Evolutionary conservation across 2,329 filamentous ascomycete genomes (phyloP).

Genomic region (Xylariales sp.): DNA sequence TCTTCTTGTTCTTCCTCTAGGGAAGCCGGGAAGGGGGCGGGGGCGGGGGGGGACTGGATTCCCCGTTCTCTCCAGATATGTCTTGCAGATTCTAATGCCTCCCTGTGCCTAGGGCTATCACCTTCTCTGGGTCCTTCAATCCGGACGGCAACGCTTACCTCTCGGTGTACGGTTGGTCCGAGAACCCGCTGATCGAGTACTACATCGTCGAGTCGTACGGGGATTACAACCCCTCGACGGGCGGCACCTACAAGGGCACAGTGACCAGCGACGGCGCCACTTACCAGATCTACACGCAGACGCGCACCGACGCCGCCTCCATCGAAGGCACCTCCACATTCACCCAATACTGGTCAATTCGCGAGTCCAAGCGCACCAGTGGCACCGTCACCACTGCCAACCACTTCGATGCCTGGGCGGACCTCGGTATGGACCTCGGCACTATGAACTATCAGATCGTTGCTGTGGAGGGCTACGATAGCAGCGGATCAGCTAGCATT

Average conservation of each 20-base stretch:
- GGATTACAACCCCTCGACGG: slow-evolving; percentile 35
- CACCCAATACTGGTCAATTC: slow-evolving; percentile 46
- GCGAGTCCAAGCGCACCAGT: slow-evolving; percentile 37
- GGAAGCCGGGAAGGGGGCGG: too few relatives aligned
- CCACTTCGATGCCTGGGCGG: slow-evolving; percentile 26
- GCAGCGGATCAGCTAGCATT: slow-evolving; percentile 34
- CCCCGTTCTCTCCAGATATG: too few relatives aligned
- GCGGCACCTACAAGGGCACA: slow-evolving; percentile 25
- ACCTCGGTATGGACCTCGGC: slow-evolving; percentile 20
- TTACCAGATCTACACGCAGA: slow-evolving; percentile 30
- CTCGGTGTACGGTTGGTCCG: slow-evolving; percentile 37
- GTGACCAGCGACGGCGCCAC: slow-evolving; percentile 26
- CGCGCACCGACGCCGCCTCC: slow-evolving; percentile 33
- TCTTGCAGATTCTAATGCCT: too few relatives aligned
- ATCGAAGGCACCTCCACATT: slow-evolving; percentile 44
- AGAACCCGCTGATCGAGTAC: slow-evolving; percentile 34
- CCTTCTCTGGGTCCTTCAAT: slow-evolving; percentile 41
- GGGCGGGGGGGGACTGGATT: too few relatives aligned
- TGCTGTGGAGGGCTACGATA: slow-evolving; percentile 34
- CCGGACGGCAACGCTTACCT: slow-evolving; percentile 43
- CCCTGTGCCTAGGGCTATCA: slow-evolving; percentile 46
- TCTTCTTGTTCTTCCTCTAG: slow-evolving; percentile 1
- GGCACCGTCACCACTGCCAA: slow-evolving; percentile 22
- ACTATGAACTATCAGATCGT: slow-evolving; percentile 27
- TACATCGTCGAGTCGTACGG: slow-evolving; percentile 38